Conservation (phyloP, 108 stramenopile genomes). For the Nannochloropsis gaditana region DNA sequence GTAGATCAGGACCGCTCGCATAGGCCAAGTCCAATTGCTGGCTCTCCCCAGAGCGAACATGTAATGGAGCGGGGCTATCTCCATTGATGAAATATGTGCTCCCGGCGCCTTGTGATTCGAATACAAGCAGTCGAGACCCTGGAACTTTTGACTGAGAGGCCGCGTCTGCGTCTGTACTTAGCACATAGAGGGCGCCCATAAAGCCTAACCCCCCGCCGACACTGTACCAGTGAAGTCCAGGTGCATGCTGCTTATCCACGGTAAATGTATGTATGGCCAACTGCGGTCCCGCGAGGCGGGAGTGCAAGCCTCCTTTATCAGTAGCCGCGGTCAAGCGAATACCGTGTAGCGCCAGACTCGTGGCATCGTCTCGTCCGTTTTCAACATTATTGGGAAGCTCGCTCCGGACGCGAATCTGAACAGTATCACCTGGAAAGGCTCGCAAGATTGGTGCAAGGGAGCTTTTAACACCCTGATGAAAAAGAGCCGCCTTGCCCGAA, state of each 20-base stretch:
- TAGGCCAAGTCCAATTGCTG: background rate
- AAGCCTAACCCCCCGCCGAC: background rate
- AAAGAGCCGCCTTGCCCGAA: background rate
- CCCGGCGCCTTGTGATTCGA: background rate
- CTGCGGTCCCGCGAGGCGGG: background rate
- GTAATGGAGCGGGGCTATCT: background rate
- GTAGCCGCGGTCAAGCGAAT: background rate
- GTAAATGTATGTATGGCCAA: conserved; percentile 4
- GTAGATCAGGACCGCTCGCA: background rate
- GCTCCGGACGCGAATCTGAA: conserved; percentile 15
- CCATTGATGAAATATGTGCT: background rate
- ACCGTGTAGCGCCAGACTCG: background rate
- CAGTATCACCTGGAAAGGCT: conserved; percentile 5
- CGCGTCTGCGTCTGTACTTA: background rate
- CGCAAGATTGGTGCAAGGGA: background rate
- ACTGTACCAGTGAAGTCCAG: background rate
- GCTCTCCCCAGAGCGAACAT: background rate
- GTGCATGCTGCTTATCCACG: background rate
- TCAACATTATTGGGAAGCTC: background rate
- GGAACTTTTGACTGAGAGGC: background rate
- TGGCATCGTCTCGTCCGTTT: conserved; percentile 15
- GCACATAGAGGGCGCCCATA: conserved; percentile 11
- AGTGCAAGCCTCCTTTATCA: background rate
- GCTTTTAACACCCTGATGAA: background rate
- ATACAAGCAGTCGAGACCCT: background rate